Conservation (phyloP, 2,329 filamentous ascomycete genomes). For the Geosmithia putterillii region DNA sequence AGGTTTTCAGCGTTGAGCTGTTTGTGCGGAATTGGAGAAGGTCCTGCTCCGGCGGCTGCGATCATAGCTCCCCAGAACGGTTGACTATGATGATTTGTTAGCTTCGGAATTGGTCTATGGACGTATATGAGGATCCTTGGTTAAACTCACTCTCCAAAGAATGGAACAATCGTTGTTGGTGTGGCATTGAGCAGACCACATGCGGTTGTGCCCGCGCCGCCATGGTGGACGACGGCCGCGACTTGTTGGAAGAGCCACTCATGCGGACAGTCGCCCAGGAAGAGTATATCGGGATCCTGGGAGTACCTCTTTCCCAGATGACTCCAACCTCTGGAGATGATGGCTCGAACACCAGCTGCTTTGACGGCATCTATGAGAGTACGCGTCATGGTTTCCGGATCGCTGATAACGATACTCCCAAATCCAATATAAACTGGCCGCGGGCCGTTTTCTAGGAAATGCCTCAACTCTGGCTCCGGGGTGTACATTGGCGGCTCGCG, state of each 20-base stretch:
- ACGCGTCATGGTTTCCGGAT: constrained; percentile 42
- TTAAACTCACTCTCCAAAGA: constrained; percentile 39
- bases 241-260: constrained; percentile 47
- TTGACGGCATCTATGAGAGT: constrained; percentile 48
- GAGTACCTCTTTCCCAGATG: constrained; percentile 29
- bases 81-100: constrained; percentile 11
- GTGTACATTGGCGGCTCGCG: constrained; percentile 14
- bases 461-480: constrained; percentile 37
- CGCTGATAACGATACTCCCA: constrained; percentile 53
- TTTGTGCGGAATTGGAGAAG: constrained; percentile 22
- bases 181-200: constrained; percentile 46
- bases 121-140: background rate
- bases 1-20: constrained; percentile 18
- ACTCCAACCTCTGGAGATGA: constrained; percentile 55
- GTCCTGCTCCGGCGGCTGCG: constrained; percentile 25
- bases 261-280: constrained; percentile 53
- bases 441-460: constrained; percentile 42
- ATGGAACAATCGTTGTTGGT: constrained; percentile 53
- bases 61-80: constrained; percentile 32
- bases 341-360: constrained; percentile 42
- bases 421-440: constrained; percentile 56
- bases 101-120: background rate
- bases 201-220: constrained; percentile 53
- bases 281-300: constrained; percentile 37
- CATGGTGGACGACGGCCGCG: constrained; percentile 48